Evolutionary conservation across 2,329 filamentous ascomycete genomes (phyloP).

Genomic region (Fusarium caatingaense): DNA sequence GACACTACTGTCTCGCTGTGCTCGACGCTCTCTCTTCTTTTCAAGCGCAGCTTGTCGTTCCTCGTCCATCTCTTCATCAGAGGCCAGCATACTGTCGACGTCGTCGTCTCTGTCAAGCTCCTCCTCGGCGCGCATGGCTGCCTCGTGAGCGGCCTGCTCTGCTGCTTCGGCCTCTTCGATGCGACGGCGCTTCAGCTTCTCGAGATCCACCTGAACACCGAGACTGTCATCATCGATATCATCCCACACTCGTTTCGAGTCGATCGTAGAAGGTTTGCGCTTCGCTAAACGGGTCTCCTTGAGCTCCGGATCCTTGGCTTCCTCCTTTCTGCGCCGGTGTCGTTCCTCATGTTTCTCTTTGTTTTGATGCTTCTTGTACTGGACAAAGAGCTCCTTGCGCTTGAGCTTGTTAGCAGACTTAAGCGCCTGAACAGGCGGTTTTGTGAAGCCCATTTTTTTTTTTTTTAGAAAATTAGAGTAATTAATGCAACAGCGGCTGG

Average conservation of each 20-base stretch:
- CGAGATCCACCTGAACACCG: constrained; percentile 67
- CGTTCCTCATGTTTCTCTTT: constrained; percentile 80
- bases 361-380: constrained; percentile 81
- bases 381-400: constrained; percentile 80
- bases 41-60: constrained; percentile 57
- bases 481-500: background rate
- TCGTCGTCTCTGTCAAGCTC: constrained; percentile 66
- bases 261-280: constrained; percentile 84
- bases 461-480: constrained; percentile 1
- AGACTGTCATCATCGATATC: constrained; percentile 73
- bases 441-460: constrained; percentile 50
- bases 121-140: constrained; percentile 46
- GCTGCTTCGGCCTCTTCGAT: constrained; percentile 65
- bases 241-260: constrained; percentile 92
- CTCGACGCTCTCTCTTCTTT: constrained; percentile 59
- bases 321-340: constrained; percentile 83
- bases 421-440: constrained; percentile 53
- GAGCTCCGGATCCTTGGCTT: constrained; percentile 83
- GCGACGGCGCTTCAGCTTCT: constrained; percentile 67
- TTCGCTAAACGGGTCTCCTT: constrained; percentile 77
- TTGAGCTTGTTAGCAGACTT: constrained; percentile 80
- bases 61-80: constrained; percentile 66
- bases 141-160: constrained; percentile 61
- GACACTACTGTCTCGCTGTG: constrained; percentile 61
- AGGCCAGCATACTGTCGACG: constrained; percentile 84